Base-by-base conservation (phyloP, 1,284 basidiomycete genomes). In the Ceratobasidium sp. region DNA sequence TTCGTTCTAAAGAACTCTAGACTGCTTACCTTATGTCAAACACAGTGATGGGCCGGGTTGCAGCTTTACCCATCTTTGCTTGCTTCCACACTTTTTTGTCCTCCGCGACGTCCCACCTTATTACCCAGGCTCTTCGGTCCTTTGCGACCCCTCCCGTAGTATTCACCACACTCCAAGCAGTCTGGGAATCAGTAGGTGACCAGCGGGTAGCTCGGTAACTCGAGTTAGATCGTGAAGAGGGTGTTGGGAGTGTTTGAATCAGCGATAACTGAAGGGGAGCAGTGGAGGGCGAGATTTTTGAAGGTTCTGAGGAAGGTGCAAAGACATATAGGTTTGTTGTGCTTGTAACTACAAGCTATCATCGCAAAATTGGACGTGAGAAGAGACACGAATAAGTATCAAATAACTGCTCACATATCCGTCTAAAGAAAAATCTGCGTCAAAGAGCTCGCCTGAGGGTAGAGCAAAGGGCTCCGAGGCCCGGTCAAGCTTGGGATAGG, bases 11-110 rank as follows among this genome's bases (percentile, higher is more conserved):
- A 18, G 18, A 4, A 18, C 9, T 18, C 9, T 12, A n/a, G 9
- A 18, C 9, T n/a, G 76, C 84, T 74, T 74, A 92, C 93, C 93
- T 96, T 61, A 95, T 81, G 78, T 95, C 93, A 78, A 97, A 91
- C 76, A 90, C 92, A 2, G 96, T 97, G 43, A 96, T 79, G 14
- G 65, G 91, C 91, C 76, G 90, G 89, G 75, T 91, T 89, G 21
- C 90, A 1, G 32, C 81, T 79, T 91, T 90, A 70, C 86, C 85
- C 18, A 81, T 81, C 73, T 85, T 87, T 3, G 85, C 80, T 41
- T 85, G 81, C 46, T 80, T 83, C 88, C 86, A 90, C 1, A 57
- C 53, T 30, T 30, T 52, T 23, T 78, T 78, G 18, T 79, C 65
- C 3, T 76, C 78, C 52, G 79, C 79, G 30, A 77, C 78, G 21